Base-by-base conservation (phyloP, 2,329 filamentous ascomycete species). In the Ascomycota sp. region DNA sequence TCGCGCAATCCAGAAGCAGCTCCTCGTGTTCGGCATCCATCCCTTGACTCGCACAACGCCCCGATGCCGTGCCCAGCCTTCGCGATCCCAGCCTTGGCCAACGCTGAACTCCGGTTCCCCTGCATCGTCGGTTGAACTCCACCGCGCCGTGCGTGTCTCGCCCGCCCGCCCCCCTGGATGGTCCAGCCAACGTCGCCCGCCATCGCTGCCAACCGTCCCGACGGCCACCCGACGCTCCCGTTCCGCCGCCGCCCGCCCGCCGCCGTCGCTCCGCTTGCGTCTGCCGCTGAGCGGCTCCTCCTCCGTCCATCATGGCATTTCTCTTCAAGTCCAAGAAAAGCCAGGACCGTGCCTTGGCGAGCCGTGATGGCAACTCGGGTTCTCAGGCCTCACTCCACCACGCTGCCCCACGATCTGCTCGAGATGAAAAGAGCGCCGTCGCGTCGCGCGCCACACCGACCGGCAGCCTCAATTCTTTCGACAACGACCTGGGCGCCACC, bases 291-390 rank as follows among this genome's bases (percentile, higher is more conserved):
- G 15, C 15, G 15, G 15, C 15, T 17, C 15, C 15, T 17, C 15
- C 44, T 43, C 49, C 46, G 53, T 43, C 45, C 51, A 61, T 52
- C 53, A 83, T 83, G 77, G 73, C 77, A 40, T 83, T 83, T 53
- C 64, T 83, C 36, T 83, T 83, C 61, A 81, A 81, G 52, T 79
- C 74, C 33, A 83, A 82, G 56, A 82, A 80, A 55, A 65, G 69
- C 46, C 72, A 76, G 51, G 70, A 75, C 43, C 67, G 71, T 46
- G 57, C 56, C 33, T 48, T 65, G 39, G 55, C 59, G 31, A 65
- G 58, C 46, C 64, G 66, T 46, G 66, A 71, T 44, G 64, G 59
- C 30, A 55, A 53, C 35, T 44, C 54, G 19, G 52, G 50, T 30
- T 58, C 61, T 6, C 59, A 60, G 44, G 58, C 55, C 30, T 63